Conservation (phyloP, 805 yeast genomes). For the Spathaspora sp. region DNA sequence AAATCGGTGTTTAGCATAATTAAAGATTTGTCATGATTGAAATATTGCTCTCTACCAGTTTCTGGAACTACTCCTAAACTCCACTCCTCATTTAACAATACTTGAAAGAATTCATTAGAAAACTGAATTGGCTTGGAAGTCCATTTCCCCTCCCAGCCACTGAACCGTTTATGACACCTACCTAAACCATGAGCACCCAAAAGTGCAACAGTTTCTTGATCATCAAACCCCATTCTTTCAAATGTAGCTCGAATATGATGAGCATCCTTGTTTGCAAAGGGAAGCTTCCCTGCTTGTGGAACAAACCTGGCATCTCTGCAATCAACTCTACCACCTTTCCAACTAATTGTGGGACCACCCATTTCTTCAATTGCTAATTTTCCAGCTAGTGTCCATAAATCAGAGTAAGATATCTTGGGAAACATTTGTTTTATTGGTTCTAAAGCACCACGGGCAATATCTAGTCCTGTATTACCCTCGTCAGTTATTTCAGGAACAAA, state of each 20-base stretch:
- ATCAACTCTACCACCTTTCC: constrained; percentile 53
- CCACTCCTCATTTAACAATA: constrained; percentile 41
- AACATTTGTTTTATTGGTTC: constrained; percentile 51
- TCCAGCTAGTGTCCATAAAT: constrained; percentile 72
- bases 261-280: constrained; percentile 45
- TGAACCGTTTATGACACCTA: constrained; percentile 64
- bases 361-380: constrained; percentile 59
- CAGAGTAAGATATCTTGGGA: constrained; percentile 64
- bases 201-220: constrained; percentile 69
- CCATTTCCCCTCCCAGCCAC: constrained; percentile 91
- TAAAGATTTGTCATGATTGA: constrained; percentile 58
- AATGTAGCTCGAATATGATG: constrained; percentile 45
- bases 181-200: constrained; percentile 77
- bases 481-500: constrained; percentile 49
- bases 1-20: constrained; percentile 89
- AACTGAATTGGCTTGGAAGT: constrained; percentile 75
- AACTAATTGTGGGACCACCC: constrained; percentile 60
- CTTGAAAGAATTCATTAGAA: constrained; percentile 63
- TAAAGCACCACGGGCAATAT: constrained; percentile 52
- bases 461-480: constrained; percentile 49
- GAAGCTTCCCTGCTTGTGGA: constrained; percentile 50
- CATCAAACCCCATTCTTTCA: constrained; percentile 54
- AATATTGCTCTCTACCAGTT: constrained; percentile 53
- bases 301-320: constrained; percentile 21
- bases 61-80: constrained; percentile 43